Conservation (phyloP, 805 yeast species). For the Saccharomycopsis synnaedendra region DNA sequence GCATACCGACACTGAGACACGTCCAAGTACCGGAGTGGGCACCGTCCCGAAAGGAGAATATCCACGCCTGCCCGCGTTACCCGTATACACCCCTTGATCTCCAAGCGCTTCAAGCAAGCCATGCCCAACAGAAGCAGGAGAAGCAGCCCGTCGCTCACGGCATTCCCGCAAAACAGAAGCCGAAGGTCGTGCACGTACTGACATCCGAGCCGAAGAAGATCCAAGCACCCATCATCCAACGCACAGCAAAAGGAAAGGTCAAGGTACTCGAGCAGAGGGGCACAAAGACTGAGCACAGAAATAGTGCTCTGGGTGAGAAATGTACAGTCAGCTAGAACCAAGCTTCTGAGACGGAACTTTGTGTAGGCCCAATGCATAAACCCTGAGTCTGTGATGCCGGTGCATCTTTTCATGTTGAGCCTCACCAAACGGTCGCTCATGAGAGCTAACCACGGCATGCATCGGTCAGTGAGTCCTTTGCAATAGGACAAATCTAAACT, state of each 20-base stretch:
- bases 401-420: constrained; percentile 61
- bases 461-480: constrained; percentile 58
- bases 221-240: constrained; percentile 55
- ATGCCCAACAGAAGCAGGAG: constrained; percentile 48
- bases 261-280: constrained; percentile 42
- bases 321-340: constrained; percentile 62
- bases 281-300: constrained; percentile 48
- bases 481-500: constrained; percentile 58
- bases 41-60: constrained; percentile 45
- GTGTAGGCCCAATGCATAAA: constrained; percentile 53
- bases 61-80: constrained; percentile 74
- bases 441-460: constrained; percentile 54
- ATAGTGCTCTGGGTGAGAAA: constrained; percentile 58
- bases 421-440: constrained; percentile 44
- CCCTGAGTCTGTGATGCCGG: constrained; percentile 67
- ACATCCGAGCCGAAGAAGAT: constrained; percentile 58
- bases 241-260: constrained; percentile 71
- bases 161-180: constrained; percentile 67
- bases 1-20: constrained; percentile 66
- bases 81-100: constrained; percentile 59
- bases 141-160: constrained; percentile 63
- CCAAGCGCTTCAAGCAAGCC: constrained; percentile 34
- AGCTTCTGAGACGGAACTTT: constrained; percentile 37
- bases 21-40: constrained; percentile 40
- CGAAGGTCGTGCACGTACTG: constrained; percentile 41